Base-by-base conservation (phyloP, 352 stramenopile genomes). In the Globisporangium acanthophoron region DNA sequence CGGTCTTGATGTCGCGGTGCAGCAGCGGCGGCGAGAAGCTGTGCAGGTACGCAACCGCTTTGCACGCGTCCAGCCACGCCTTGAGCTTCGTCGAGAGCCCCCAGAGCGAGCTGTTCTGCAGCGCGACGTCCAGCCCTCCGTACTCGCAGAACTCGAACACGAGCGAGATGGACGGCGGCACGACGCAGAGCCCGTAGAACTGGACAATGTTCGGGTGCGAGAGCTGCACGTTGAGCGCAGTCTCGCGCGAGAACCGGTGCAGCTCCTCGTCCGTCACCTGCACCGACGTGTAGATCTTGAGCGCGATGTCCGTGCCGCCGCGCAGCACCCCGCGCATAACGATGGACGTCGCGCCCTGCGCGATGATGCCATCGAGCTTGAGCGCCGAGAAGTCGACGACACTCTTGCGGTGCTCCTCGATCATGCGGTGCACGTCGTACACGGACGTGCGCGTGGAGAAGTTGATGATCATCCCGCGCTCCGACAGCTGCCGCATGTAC, bases 71-170 rank as follows among this genome's bases (percentile, higher is more conserved):
- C n/a, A 94, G 60, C 78, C 85, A 94, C 0, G 83, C 81, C 53
- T 90, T 90, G 18, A 94, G 72, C 49, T 92, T 94, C 3, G 76
- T 85, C 18, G 70, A 78, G 2, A 94, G 45, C 8, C 71, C 80
- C 74, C 80, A 88, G 35, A 64, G 52, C 51, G 85, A 78, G 29
- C 72, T 74, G 31, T 79, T 80, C 49, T 67, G 48, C 33, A 88
- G 60, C 3, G 84, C 74, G 16, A 75, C 69, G 20, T 92, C 85
- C 15, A 94, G 70, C 0, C 79, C 77, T 21, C 85, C 85, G 54
- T 87, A 90, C 50, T 94, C 85, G 59, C 85, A 94, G 56, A 90
- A 92, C 64, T 93, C 85, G 56, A 93, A 93, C 44, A 94, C 85
- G 16, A 94, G 70, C 9, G 80, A 94, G 49, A 94, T 93, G 0